These are phyloP conservation scores for Botryotinia narcissicola DNA, from an alignment of 2,329 filamentous ascomycete genomes.

Conservation along the genomic window DNA sequence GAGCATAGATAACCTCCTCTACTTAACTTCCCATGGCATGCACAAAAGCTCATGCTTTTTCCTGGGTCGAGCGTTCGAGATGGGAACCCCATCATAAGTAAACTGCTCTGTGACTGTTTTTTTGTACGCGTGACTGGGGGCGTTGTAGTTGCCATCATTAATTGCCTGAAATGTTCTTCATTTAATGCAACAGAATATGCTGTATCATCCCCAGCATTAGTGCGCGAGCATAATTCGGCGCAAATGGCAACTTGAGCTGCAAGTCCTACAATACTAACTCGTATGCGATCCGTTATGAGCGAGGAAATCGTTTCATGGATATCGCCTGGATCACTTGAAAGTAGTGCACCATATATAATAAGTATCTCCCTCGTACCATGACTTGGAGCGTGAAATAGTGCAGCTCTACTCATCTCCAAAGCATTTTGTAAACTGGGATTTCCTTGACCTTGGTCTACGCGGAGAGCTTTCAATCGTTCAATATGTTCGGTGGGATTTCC, in stretches of 20 bases:
- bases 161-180: constrained; percentile 81
- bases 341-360: constrained; percentile 84
- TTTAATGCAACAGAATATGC: constrained; percentile 84
- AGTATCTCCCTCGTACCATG: constrained; percentile 93
- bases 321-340: constrained; percentile 89
- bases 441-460: constrained; percentile 66
- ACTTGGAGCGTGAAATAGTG: constrained; percentile 86
- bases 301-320: constrained; percentile 85
- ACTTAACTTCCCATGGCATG: constrained; percentile 81
- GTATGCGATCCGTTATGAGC: constrained; percentile 78
- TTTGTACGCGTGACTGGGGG: constrained; percentile 76
- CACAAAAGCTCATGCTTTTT: constrained; percentile 71
- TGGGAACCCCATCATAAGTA: constrained; percentile 98
- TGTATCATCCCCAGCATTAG: constrained; percentile 74
- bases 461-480: constrained; percentile 66
- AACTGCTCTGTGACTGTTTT: constrained; percentile 56
- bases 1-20: constrained; percentile 89
- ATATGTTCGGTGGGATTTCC: constrained; percentile 91
- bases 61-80: constrained; percentile 73
- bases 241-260: constrained; percentile 92
- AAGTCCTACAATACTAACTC: constrained; percentile 85
- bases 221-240: constrained; percentile 80
- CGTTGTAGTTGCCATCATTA: constrained; percentile 85
- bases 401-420: constrained; percentile 89
- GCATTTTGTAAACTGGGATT: constrained; percentile 88